Conservation (phyloP, 2,329 filamentous ascomycete genomes). For the Diaporthe capsici region DNA sequence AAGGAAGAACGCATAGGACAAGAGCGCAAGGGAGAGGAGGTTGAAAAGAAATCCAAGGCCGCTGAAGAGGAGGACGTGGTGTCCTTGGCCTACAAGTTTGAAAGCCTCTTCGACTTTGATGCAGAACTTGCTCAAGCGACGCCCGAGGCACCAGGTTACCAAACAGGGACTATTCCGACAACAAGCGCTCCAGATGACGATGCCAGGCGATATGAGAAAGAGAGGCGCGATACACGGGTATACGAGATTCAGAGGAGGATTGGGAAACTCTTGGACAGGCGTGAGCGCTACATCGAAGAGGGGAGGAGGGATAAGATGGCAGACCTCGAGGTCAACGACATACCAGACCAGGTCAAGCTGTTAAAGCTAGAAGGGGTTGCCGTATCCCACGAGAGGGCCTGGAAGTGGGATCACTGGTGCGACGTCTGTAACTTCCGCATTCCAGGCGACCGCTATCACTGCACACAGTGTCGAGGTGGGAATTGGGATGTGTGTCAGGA, state of each 20-base stretch:
- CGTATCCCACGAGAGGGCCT: neutral
- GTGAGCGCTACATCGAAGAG: constrained; percentile 14
- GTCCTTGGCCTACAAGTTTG: constrained; percentile 5
- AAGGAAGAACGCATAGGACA: neutral
- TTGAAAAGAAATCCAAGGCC: no score
- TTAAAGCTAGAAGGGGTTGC: neutral
- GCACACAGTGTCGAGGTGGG: neutral
- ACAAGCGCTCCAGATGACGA: neutral
- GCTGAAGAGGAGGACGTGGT: neutral
- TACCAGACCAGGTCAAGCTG: constrained; percentile 6
- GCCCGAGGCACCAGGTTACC: neutral
- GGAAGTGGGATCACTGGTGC: constrained; percentile 13
- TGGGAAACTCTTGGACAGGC: constrained; percentile 5
- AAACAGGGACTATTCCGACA: neutral
- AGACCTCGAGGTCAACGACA: constrained; percentile 13
- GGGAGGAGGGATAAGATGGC: neutral
- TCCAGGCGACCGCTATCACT: constrained; percentile 14
- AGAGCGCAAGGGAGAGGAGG: neutral
- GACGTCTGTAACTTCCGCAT: constrained; percentile 5
- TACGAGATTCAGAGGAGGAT: constrained; percentile 6
- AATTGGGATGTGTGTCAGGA: constrained; percentile 17
- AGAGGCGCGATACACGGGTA: neutral
- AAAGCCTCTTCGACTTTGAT: constrained; percentile 22
- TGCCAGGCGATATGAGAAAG: neutral
- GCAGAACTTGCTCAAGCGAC: neutral